These are phyloP conservation scores for Boletus speciosus DNA, from an alignment of 768 basidiomycete species.

Conservation along the genomic window DNA sequence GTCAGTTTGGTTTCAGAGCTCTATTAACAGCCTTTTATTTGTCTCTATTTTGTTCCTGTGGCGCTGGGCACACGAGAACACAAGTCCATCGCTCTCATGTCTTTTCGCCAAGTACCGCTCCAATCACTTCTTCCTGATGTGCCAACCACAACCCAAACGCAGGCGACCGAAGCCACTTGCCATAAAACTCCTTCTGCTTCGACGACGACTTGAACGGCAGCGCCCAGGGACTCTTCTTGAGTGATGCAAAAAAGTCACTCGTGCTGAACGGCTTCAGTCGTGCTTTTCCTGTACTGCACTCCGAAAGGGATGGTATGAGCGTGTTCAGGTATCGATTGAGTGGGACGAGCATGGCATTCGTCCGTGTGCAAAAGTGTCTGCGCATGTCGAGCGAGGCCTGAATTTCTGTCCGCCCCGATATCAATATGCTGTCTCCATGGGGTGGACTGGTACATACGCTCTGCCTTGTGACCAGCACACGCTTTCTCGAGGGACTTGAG, in stretches of 20 bases:
- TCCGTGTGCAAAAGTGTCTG: slow-evolving; percentile 80
- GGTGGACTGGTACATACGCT: slow-evolving; percentile 41
- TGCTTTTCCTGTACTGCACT: slow-evolving; percentile 27
- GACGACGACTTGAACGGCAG: slow-evolving; percentile 70
- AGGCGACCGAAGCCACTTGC: slow-evolving; percentile 70
- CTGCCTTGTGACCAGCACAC: slow-evolving; percentile 42
- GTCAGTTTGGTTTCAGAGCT: slow-evolving; percentile 5
- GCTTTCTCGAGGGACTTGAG: slow-evolving; percentile 72
- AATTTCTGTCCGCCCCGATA: slow-evolving; percentile 41
- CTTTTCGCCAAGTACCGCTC: slow-evolving; percentile 44
- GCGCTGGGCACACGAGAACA: slow-evolving; percentile 5
- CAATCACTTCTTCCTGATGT: slow-evolving; percentile 69
- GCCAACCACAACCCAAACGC: slow-evolving; percentile 80
- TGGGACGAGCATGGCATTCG: slow-evolving; percentile 83
- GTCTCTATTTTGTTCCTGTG: slow-evolving; percentile 24
- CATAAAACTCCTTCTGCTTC: slow-evolving; percentile 72
- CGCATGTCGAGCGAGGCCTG: slow-evolving; percentile 65
- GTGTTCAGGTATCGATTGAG: slow-evolving; percentile 89
- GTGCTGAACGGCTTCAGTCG: slow-evolving; percentile 70
- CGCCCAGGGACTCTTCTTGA: slow-evolving; percentile 65
- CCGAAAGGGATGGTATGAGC: slow-evolving; percentile 70
- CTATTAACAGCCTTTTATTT: slow-evolving; percentile 25
- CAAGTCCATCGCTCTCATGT: not conserved
- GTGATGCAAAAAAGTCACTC: slow-evolving; percentile 64
- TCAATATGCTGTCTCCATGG: not conserved